Conservation (phyloP, 306 rosid species). For the Lupinus albus region DNA sequence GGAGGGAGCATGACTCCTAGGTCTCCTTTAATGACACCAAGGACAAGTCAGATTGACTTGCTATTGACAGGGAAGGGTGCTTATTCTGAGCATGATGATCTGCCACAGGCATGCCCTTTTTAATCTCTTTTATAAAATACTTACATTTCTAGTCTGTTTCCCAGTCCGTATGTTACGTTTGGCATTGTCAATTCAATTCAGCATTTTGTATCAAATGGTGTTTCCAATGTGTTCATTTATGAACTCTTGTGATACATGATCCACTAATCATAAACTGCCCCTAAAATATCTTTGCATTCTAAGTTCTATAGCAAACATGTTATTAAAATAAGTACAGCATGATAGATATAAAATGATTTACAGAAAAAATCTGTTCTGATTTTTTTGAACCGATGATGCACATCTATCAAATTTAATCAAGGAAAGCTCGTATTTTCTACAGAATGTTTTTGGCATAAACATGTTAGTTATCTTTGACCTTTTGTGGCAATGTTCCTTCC, state of each 20-base stretch:
- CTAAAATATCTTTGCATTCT: neutral
- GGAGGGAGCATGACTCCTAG: slow-evolving; percentile 99
- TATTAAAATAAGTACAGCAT: slow-evolving; percentile 1
- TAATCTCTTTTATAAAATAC: slow-evolving; percentile 12
- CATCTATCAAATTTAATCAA: neutral
- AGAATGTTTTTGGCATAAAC: neutral
- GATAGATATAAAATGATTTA: slow-evolving; percentile 1
- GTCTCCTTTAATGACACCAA: slow-evolving; percentile 94
- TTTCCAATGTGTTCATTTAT: slow-evolving; percentile 23
- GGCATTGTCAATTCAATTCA: slow-evolving; percentile 20
- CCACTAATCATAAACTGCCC: neutral
- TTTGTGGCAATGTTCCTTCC: neutral
- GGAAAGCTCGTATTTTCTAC: neutral
- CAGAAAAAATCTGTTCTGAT: neutral
- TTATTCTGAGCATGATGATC: slow-evolving; percentile 89
- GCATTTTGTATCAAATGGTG: slow-evolving; percentile 17
- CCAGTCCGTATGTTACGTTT: slow-evolving; percentile 20
- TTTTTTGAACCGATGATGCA: neutral
- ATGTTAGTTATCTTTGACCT: slow-evolving; percentile 13
- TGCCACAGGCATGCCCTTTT: slow-evolving; percentile 72
- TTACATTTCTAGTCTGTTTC: slow-evolving; percentile 19
- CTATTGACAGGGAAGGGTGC: slow-evolving; percentile 94
- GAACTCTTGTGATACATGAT: slow-evolving; percentile 13
- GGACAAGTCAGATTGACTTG: slow-evolving; percentile 91
- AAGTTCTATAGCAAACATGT: neutral